A percentile compares a stretch with the other conserved stretches of the same genome.
Conservation (phyloP, 352 stramenopile genomes). For the Pythium rhizo-oryzae region DNA sequence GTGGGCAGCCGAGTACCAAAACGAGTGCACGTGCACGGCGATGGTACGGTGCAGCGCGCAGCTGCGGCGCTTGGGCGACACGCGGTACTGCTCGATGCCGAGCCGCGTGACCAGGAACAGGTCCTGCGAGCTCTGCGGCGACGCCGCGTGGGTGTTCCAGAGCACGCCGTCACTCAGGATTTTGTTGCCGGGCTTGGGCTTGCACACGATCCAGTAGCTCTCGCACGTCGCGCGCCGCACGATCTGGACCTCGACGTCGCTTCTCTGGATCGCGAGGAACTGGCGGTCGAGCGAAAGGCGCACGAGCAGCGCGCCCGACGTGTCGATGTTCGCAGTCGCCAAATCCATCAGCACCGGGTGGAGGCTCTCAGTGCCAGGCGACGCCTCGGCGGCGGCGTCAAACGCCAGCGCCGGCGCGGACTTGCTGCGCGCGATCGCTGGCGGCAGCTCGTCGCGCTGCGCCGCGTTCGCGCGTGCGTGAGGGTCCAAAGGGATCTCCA, state of each 20-base stretch:
- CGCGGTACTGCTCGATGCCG: slow-evolving; percentile 78
- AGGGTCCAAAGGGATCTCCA: slow-evolving; percentile 41
- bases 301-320: slow-evolving; percentile 38
- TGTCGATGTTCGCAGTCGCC: slow-evolving; percentile 2
- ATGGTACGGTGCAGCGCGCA: slow-evolving; percentile 63
- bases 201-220: slow-evolving; percentile 76
- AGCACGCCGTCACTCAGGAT: slow-evolving; percentile 60
- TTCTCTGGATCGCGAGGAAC: slow-evolving; percentile 79
- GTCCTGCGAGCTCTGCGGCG: slow-evolving; percentile 58
- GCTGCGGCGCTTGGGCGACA: slow-evolving; percentile 56
- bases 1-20: slow-evolving; percentile 71
- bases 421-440: slow-evolving; percentile 9
- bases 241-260: slow-evolving; percentile 84
- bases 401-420: slow-evolving; percentile 14
- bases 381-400: not conserved
- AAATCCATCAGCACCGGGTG: slow-evolving; percentile 51
- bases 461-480: not conserved
- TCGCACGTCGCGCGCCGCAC: slow-evolving; percentile 44
- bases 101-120: slow-evolving; percentile 76
- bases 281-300: slow-evolving; percentile 65
- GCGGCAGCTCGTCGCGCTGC: not conserved
- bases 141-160: slow-evolving; percentile 63
- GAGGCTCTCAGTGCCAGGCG: not conserved
- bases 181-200: slow-evolving; percentile 60
- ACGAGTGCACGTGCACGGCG: slow-evolving; percentile 63